Base-by-base conservation (phyloP, 75 land plant genomes). In the Pseudotsuga menziesii region DNA sequence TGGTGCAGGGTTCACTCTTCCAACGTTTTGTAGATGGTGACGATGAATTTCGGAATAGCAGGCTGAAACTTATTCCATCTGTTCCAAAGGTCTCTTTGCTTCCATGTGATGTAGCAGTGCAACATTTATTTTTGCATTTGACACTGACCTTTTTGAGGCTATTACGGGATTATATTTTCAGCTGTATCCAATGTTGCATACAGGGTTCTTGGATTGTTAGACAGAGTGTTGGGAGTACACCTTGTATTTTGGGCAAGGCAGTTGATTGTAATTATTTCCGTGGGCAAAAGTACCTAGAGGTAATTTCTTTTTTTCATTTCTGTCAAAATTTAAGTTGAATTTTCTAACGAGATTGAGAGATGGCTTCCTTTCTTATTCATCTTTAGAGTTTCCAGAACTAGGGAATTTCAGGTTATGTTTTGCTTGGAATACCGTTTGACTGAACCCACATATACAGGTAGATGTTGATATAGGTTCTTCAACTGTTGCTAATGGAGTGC, bases 181-280 rank as follows among this genome's bases (percentile, higher is more conserved):
- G 58, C 73, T 81, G 12, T 56, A 6, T 4, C 66, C 41, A 16
- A 44, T 60, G 26, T 44, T 72, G 36, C 74, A 17, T 84, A 61
- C 86, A 95, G 98, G 98, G 98, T 1, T 91, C 96, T 70, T 95
- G 98, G 98, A 95, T 95, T 79, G 98, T 95, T 52, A 92, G 96
- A 29, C 95, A 95, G 82, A 93, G 96, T 88, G 98, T 95, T 76
- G 98, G 98, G 62, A 91, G 91, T 58, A 95, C 92, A 54, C 96
- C 98, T 84, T 93, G 95, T 75, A 85, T 95, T 23, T 69, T 95
- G 62, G 98, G 96, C 22, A 95, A 93, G 87, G 94, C 93, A 64
- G 96, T 95, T 69, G 96, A 95, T 81, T 91, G 92, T 80, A 93
- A 83, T 82, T 95, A 95, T 77, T 85, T 88, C 74, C 93, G 94